Evolutionary conservation across 192 early-diverging fungal genomes (phyloP).

Genomic region (Pilaira anomala): DNA sequence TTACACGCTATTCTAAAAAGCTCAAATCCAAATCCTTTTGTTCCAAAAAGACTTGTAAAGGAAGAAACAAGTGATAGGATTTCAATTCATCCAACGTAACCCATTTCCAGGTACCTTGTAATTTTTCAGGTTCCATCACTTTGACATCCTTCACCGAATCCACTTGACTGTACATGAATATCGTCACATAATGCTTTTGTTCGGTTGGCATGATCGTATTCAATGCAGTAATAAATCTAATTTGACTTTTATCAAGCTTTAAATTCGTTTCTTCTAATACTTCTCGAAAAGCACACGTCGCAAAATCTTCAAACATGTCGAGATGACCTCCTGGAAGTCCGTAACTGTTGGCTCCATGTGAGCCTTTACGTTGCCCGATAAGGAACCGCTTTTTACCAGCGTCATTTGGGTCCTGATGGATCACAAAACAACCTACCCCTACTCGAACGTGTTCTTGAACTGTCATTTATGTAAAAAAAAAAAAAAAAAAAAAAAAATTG

Average conservation of each 20-base stretch:
- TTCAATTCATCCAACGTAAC: constrained; percentile 25
- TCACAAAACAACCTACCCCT: constrained; percentile 48
- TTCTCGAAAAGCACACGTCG: constrained; percentile 50
- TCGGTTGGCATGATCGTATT: constrained; percentile 51
- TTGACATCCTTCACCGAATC: constrained; percentile 25
- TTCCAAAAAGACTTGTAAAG: constrained; percentile 7
- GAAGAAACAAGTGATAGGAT: background rate
- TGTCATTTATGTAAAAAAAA: background rate
- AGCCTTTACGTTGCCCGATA: constrained; percentile 54
- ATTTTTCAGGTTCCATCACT: constrained; percentile 45
- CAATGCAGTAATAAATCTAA: constrained; percentile 43
- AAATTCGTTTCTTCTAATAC: constrained; percentile 46
- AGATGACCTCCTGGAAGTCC: constrained; percentile 58
- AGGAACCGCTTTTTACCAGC: constrained; percentile 24
- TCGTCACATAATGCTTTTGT: constrained; percentile 54
- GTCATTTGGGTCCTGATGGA: constrained; percentile 7
- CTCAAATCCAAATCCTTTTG: background rate
- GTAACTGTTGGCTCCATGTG: constrained; percentile 51
- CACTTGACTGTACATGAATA: constrained; percentile 46
- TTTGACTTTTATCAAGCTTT: constrained; percentile 23
- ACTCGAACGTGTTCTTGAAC: constrained; percentile 28
- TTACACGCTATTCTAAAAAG: no score
- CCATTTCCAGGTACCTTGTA: constrained; percentile 41
- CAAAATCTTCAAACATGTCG: constrained; percentile 52
- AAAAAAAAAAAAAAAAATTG: background rate